Evolutionary conservation across 768 basidiomycete genomes (phyloP).

Genomic region (Trametes coccinea): DNA sequence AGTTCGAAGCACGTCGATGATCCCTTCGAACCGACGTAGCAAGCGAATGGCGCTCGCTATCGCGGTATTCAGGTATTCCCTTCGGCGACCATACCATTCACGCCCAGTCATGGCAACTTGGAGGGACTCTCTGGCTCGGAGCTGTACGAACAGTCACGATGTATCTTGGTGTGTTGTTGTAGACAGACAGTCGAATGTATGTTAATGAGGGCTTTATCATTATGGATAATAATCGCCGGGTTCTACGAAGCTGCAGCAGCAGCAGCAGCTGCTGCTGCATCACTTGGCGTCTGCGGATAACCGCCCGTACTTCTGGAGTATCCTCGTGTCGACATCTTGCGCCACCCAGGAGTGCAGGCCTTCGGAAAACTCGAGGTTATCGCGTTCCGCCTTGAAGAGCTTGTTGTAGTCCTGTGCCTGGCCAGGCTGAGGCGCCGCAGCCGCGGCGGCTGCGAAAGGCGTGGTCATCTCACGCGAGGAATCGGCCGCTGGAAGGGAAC

Average conservation of each 20-base stretch:
- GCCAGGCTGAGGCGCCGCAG: slow-evolving; percentile 43
- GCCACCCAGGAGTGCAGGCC: slow-evolving; percentile 85
- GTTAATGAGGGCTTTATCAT: slow-evolving; percentile 15
- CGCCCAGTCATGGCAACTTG: slow-evolving; percentile 7
- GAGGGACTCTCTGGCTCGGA: slow-evolving; percentile 13
- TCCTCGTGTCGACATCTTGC: slow-evolving; percentile 73
- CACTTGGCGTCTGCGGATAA: slow-evolving; percentile 9
- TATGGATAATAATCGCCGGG: slow-evolving; percentile 13
- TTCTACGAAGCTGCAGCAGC: neutral
- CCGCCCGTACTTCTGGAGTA: slow-evolving; percentile 72
- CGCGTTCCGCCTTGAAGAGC: slow-evolving; percentile 86
- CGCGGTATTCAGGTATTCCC: neutral
- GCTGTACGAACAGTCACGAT: slow-evolving; percentile 17
- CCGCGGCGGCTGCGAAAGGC: slow-evolving; percentile 60
- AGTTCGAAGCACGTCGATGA: slow-evolving; percentile 9
- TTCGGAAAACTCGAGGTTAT: slow-evolving; percentile 91
- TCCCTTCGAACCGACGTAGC: neutral
- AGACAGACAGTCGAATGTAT: slow-evolving; percentile 16
- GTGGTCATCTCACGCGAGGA: slow-evolving; percentile 72
- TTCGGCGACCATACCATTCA: neutral
- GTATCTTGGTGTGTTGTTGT: slow-evolving; percentile 9
- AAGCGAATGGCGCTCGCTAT: neutral
- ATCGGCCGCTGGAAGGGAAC: slow-evolving; percentile 62
- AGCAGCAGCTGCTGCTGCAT: neutral
- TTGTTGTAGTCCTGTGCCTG: slow-evolving; percentile 87